phyloP scores from a whole-genome alignment of 176 grass and related monocot species.

The Tillandsia fasciculata region DNA sequence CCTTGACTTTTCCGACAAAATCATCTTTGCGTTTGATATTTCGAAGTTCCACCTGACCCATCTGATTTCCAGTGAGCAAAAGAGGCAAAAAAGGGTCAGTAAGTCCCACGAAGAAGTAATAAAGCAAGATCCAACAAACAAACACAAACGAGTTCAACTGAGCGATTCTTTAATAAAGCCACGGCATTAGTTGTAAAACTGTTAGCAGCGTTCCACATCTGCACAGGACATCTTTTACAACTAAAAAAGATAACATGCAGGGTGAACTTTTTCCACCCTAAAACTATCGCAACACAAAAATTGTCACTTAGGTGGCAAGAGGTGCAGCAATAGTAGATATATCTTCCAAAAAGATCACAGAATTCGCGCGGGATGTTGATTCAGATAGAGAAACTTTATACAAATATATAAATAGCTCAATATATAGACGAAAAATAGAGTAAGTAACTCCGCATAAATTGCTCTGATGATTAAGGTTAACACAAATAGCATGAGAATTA shows the following conservation, averaged over 20 bases:
- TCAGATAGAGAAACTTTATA: too few species aligned
- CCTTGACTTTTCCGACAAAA: constrained; percentile 50
- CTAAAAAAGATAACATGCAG: neutral
- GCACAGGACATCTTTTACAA: neutral
- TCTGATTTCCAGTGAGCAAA: constrained; percentile 26
- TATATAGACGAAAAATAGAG: too few species aligned
- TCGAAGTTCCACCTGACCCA: constrained; percentile 45
- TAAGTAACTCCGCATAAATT: too few species aligned
- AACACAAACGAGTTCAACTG: too few species aligned
- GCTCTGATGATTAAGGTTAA: too few species aligned
- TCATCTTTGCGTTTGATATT: constrained; percentile 55
- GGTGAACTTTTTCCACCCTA: neutral
- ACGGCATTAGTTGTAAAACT: too few species aligned
- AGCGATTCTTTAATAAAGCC: too few species aligned
- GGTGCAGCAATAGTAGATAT: too few species aligned
- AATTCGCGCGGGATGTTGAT: too few species aligned
- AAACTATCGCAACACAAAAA: neutral
- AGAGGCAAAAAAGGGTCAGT: neutral
- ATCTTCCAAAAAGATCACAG: too few species aligned
- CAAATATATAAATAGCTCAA: too few species aligned
- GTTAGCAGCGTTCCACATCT: neutral
- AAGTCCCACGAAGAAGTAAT: neutral
- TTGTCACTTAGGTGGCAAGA: too few species aligned
- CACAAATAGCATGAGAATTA: neutral
- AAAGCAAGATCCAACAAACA: neutral